A percentile compares a stretch with the other conserved stretches of the same genome.
Evolutionary conservation across 2,329 filamentous ascomycete genomes (phyloP).

Genomic region (Orbilia ellipsospora): DNA sequence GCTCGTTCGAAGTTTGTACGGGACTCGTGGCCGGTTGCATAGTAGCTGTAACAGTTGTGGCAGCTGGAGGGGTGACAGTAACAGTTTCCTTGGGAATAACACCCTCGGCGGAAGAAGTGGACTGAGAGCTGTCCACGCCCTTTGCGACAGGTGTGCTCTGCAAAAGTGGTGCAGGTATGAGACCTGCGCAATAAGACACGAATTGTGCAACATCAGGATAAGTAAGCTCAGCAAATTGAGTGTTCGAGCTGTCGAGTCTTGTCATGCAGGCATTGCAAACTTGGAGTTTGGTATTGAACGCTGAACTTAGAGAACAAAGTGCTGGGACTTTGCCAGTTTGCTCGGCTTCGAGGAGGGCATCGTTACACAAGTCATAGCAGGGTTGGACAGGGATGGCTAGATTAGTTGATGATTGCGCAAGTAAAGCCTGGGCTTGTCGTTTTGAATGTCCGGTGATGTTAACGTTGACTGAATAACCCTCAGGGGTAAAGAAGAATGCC

Average conservation of each 20-base stretch:
- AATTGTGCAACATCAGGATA: conserved; percentile 53
- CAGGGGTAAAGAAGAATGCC: conserved; percentile 33
- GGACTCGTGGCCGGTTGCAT: background rate
- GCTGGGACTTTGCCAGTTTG: conserved; percentile 47
- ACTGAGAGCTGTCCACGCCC: conserved; percentile 37
- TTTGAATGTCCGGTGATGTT: conserved; percentile 22
- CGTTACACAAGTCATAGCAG: conserved; percentile 46
- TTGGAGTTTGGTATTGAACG: conserved; percentile 48
- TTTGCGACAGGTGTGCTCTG: conserved; percentile 45
- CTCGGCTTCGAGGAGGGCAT: conserved; percentile 41
- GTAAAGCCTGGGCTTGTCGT: conserved; percentile 46
- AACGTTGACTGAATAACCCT: conserved; percentile 33
- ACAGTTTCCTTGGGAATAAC: conserved; percentile 28
- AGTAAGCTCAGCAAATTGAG: conserved; percentile 44
- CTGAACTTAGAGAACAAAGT: conserved; percentile 38
- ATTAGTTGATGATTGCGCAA: conserved; percentile 40
- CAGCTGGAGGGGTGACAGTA: conserved; percentile 26
- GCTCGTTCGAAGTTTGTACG: background rate
- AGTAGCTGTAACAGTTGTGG: conserved; percentile 28
- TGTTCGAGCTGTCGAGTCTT: conserved; percentile 31
- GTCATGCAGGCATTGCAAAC: conserved; percentile 44
- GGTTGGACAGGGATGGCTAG: conserved; percentile 44
- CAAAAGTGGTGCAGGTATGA: conserved; percentile 45
- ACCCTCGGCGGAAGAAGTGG: conserved; percentile 7
- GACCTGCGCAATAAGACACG: conserved; percentile 50